phyloP scores from a whole-genome alignment of 192 early-diverging fungal species.

The Backusella luteola region DNA sequence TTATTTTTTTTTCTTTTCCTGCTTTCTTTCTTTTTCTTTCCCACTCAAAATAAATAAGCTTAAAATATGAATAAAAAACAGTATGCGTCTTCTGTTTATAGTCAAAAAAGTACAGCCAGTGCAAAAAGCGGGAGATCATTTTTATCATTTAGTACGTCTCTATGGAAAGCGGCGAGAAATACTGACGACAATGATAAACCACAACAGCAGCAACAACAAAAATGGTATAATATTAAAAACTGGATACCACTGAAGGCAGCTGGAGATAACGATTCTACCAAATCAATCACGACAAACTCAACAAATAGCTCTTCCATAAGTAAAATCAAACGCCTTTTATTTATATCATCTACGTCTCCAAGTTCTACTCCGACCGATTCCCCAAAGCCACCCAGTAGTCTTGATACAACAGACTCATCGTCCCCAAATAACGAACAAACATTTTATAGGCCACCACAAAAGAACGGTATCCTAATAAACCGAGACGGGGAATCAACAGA shows the following conservation, averaged over 20 bases:
- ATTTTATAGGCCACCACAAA: neutral
- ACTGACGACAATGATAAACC: neutral
- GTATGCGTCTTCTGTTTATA: constrained; percentile 30
- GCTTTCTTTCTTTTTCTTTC: constrained; percentile 12
- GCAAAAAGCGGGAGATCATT: constrained; percentile 19
- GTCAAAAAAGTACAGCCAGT: constrained; percentile 23
- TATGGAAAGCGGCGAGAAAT: neutral
- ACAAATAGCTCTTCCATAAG: constrained; percentile 3
- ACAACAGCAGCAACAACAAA: neutral
- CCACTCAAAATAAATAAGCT: neutral
- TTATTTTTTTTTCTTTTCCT: neutral
- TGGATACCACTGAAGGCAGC: constrained; percentile 1
- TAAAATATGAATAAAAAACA: constrained; percentile 12
- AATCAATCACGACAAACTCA: neutral
- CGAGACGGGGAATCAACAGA: constrained; percentile 19
- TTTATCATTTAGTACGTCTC: constrained; percentile 20
- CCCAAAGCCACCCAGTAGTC: neutral
- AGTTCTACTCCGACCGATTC: neutral
- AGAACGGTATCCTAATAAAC: constrained; percentile 16
- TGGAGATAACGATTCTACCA: neutral
- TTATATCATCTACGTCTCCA: neutral
- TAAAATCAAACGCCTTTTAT: constrained; percentile 11
- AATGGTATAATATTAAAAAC: constrained; percentile 12
- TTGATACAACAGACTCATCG: neutral
- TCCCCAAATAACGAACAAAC: neutral